Evolutionary conservation across 768 basidiomycete species (phyloP).

Genomic region (Rhizopogon roseolus): DNA sequence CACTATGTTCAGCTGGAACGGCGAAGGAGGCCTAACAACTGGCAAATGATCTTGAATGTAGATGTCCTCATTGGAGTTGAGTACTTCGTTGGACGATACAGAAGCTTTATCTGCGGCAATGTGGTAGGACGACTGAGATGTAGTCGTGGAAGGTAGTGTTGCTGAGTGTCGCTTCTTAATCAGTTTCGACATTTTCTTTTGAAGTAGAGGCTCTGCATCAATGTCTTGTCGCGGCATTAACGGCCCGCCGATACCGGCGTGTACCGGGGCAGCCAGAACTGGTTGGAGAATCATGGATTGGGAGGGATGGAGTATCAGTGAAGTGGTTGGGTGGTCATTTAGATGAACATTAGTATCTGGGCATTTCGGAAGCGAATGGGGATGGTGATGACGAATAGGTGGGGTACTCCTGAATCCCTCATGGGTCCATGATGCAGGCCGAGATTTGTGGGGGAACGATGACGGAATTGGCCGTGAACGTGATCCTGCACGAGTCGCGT

Average conservation of each 20-base stretch:
- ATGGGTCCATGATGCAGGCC: not conserved
- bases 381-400: not conserved
- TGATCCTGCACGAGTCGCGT: constrained; percentile 2
- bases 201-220: not conserved
- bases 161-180: constrained; percentile 4
- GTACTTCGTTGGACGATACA: not conserved
- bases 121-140: not conserved
- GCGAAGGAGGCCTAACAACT: constrained; percentile 18
- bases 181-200: constrained; percentile 3
- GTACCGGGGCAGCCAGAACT: not conserved
- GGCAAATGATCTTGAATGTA: constrained; percentile 12
- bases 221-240: not conserved
- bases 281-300: not conserved
- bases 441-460: not conserved
- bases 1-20: constrained; percentile 22
- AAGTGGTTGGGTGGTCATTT: not conserved
- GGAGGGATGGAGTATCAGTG: not conserved
- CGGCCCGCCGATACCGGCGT: not conserved
- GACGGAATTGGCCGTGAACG: constrained; percentile 1
- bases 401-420: not conserved
- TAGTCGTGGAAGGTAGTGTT: not conserved
- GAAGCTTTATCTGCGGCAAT: not conserved
- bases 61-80: not conserved
- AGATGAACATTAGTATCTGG: constrained; percentile 4
- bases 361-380: not conserved